These are phyloP conservation scores for Lumnitzera littorea DNA, from an alignment of 345 rosid genomes.

Conservation along the genomic window DNA sequence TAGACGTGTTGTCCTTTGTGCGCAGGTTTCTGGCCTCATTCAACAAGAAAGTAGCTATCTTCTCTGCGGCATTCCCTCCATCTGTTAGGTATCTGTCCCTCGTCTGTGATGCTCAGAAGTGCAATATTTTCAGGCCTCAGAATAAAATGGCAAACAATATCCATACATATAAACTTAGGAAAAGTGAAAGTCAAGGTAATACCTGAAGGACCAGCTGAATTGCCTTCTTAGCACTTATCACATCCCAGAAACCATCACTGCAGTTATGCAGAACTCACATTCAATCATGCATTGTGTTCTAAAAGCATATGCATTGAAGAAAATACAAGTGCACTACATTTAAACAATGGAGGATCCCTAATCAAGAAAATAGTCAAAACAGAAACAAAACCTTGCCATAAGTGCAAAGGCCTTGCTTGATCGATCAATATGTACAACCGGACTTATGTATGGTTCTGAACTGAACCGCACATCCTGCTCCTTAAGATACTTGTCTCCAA, in stretches of 20 bases:
- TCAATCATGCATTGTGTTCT: too few species aligned
- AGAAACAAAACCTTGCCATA: conserved; percentile 65
- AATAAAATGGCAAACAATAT: background rate
- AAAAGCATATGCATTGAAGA: too few species aligned
- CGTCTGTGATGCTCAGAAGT: conserved; percentile 25
- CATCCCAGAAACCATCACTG: conserved; percentile 99
- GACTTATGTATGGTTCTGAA: conserved; percentile 79
- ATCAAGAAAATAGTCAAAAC: background rate
- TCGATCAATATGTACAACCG: conserved; percentile 50
- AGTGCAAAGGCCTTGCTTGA: conserved; percentile 55
- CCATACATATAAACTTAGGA: background rate
- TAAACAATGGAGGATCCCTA: background rate
- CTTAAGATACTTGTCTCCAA: conserved; percentile 93
- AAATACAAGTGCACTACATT: too few species aligned
- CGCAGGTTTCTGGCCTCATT: conserved; percentile 77
- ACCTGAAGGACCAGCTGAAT: conserved; percentile 70
- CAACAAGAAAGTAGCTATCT: conserved; percentile 66
- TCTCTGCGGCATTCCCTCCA: conserved; percentile 48
- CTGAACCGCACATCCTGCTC: conserved; percentile 82
- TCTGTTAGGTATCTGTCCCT: conserved; percentile 35
- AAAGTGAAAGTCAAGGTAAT: conserved; percentile 7
- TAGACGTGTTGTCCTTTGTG: conserved; percentile 91
- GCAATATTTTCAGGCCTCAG: background rate
- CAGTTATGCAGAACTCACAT: conserved; percentile 7
- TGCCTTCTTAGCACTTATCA: conserved; percentile 65